Conservation (phyloP, 352 stramenopile genomes). For the Phytophthora chlamydospora region DNA sequence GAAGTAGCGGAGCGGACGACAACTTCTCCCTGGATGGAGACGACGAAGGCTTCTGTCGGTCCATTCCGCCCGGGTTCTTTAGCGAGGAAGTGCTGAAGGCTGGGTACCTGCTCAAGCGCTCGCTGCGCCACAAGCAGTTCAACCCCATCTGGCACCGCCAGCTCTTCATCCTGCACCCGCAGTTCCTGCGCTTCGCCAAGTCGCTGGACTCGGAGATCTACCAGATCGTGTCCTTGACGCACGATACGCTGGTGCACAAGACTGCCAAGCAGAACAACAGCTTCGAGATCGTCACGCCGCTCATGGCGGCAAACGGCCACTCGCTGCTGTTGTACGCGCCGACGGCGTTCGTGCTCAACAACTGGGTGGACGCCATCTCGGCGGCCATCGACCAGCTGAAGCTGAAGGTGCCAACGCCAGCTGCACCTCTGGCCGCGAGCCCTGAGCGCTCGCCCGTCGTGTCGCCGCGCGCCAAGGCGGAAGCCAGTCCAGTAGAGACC, state of each 20-base stretch:
- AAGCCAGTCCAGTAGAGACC: slow-evolving; percentile 26
- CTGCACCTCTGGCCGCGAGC: slow-evolving; percentile 1
- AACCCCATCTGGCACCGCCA: slow-evolving; percentile 80
- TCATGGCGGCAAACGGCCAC: slow-evolving; percentile 70
- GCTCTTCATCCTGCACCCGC: slow-evolving; percentile 75
- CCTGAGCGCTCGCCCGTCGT: slow-evolving; percentile 31
- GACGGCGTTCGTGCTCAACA: slow-evolving; percentile 47
- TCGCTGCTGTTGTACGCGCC: slow-evolving; percentile 72
- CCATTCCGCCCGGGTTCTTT: slow-evolving; percentile 52
- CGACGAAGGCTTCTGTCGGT: slow-evolving; percentile 38
- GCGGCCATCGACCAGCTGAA: slow-evolving; percentile 54
- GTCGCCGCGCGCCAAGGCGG: slow-evolving; percentile 26
- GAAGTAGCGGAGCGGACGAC: slow-evolving; percentile 28
- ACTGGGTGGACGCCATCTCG: slow-evolving; percentile 71
- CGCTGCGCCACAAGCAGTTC: slow-evolving; percentile 87
- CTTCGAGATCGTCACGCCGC: slow-evolving; percentile 77
- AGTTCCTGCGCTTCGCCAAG: slow-evolving; percentile 78
- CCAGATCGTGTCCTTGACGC: slow-evolving; percentile 74
- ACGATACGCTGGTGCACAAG: slow-evolving; percentile 68
- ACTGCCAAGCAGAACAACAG: slow-evolving; percentile 79
- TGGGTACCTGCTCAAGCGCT: slow-evolving; percentile 86
- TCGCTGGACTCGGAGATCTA: slow-evolving; percentile 67
- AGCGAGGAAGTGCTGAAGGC: slow-evolving; percentile 72
- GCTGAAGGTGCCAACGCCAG: slow-evolving; percentile 13
- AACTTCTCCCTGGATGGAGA: slow-evolving; percentile 28